These are phyloP conservation scores for Leucogyrophana mollusca DNA, from an alignment of 768 basidiomycete genomes.

Conservation along the genomic window DNA sequence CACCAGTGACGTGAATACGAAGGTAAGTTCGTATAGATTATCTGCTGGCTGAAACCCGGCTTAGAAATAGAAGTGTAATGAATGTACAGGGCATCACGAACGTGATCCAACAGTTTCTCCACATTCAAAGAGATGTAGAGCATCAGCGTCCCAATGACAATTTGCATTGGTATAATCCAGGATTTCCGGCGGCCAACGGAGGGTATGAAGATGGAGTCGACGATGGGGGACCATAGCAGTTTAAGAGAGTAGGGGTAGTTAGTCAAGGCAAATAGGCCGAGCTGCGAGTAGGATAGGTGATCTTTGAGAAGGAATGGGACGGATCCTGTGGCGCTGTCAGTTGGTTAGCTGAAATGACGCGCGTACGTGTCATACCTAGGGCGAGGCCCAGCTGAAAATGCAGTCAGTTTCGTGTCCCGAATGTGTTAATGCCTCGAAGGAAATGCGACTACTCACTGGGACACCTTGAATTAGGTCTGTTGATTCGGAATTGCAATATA, in stretches of 20 bases:
- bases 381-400: constrained; percentile 75
- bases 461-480: constrained; percentile 89
- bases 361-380: constrained; percentile 51
- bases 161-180: constrained; percentile 98
- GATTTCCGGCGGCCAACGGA: constrained; percentile 93
- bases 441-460: constrained; percentile 57
- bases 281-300: constrained; percentile 94
- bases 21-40: constrained; percentile 74
- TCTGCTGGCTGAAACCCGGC: constrained; percentile 64
- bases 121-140: constrained; percentile 73
- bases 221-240: constrained; percentile 95
- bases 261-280: constrained; percentile 90
- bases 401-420: neutral
- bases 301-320: constrained; percentile 95
- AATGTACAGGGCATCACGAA: constrained; percentile 30
- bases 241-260: constrained; percentile 97
- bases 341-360: constrained; percentile 6
- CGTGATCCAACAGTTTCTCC: constrained; percentile 75
- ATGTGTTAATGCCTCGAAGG: constrained; percentile 2
- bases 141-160: constrained; percentile 84
- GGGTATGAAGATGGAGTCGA: constrained; percentile 84
- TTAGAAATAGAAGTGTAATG: constrained; percentile 12
- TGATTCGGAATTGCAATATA: constrained; percentile 7
- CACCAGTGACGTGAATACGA: constrained; percentile 85
- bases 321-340: constrained; percentile 57